A percentile compares a stretch with the other conserved stretches of the same genome.
These are phyloP conservation scores for Botrytis hyacinthi DNA, from an alignment of 2,329 filamentous ascomycete species.

Conservation along the genomic window DNA sequence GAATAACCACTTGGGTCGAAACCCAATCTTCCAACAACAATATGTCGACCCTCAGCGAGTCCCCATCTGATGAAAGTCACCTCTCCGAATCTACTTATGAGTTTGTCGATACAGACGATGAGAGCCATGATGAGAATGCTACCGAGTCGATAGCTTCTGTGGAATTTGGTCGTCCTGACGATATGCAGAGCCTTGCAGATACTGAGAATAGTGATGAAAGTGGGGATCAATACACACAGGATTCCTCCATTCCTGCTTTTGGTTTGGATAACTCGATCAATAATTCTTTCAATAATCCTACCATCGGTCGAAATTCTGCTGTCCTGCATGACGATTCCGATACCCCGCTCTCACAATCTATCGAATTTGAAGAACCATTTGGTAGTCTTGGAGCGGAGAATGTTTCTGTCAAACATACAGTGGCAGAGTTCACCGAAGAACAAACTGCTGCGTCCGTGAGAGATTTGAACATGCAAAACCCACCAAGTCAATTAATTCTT, in stretches of 20 bases:
- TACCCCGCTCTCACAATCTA: slow-evolving; percentile 40
- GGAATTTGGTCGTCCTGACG: slow-evolving; percentile 38
- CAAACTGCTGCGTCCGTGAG: slow-evolving; percentile 42
- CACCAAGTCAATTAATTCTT: slow-evolving; percentile 42
- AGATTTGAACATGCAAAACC: slow-evolving; percentile 38
- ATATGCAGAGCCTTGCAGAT: slow-evolving; percentile 40
- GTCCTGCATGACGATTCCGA: slow-evolving; percentile 35
- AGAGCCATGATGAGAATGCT: slow-evolving; percentile 38
- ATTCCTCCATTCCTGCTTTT: slow-evolving; percentile 27
- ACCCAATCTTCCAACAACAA: slow-evolving; percentile 29
- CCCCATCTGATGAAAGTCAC: slow-evolving; percentile 33
- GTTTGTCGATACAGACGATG: slow-evolving; percentile 40
- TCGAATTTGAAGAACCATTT: slow-evolving; percentile 48
- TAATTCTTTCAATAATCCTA: slow-evolving; percentile 36
- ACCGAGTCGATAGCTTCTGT: slow-evolving; percentile 40
- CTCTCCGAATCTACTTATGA: slow-evolving; percentile 39
- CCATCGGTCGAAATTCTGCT: slow-evolving; percentile 36
- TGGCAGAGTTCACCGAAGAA: slow-evolving; percentile 45
- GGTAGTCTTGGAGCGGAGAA: slow-evolving; percentile 40
- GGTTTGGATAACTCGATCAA: slow-evolving; percentile 33
- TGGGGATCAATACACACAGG: slow-evolving; percentile 32
- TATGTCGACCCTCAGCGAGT: slow-evolving; percentile 36
- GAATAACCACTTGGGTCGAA: slow-evolving; percentile 36
- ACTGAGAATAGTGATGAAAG: slow-evolving; percentile 40
- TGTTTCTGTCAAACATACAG: slow-evolving; percentile 48